Percentiles rank a stretch among this genome's conserved stretches.
Evolutionary conservation across 176 grass and related monocot genomes (phyloP).

Genomic region (Secale cereale): DNA sequence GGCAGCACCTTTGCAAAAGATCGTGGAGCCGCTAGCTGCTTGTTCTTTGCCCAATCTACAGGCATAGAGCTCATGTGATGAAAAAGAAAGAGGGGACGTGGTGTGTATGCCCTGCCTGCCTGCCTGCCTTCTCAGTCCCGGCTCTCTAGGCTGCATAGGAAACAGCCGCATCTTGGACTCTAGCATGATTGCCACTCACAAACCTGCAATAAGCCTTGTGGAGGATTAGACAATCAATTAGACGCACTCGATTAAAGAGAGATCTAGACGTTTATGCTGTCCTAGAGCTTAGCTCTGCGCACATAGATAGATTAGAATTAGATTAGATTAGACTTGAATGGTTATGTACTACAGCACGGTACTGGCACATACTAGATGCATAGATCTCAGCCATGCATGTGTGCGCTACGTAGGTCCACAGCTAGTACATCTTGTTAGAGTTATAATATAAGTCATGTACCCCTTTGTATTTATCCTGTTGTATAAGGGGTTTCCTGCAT

Average conservation of each 20-base stretch:
- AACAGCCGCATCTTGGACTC: constrained; percentile 56
- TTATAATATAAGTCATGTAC: too few species aligned
- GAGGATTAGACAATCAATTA: constrained; percentile 43
- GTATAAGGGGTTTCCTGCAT: too few species aligned
- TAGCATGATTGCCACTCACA: constrained; percentile 46
- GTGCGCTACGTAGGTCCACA: constrained; percentile 14
- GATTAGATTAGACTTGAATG: constrained; percentile 27
- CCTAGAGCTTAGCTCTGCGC: constrained; percentile 7
- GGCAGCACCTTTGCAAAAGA: constrained; percentile 35
- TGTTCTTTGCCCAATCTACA: constrained; percentile 26
- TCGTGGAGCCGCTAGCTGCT: constrained; percentile 40
- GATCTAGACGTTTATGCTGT: constrained; percentile 40
- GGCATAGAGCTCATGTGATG: constrained; percentile 44
- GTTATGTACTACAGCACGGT: neutral
- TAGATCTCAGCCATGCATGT: constrained; percentile 21
- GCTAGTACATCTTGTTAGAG: constrained; percentile 32
- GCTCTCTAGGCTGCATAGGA: constrained; percentile 47
- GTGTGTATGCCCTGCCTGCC: constrained; percentile 4
- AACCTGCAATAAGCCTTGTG: constrained; percentile 33
- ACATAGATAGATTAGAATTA: neutral
- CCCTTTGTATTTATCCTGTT: too few species aligned
- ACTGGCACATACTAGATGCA: constrained; percentile 2
- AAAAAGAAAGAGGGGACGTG: neutral
- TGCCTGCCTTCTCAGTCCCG: constrained; percentile 12
- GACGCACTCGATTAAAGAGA: constrained; percentile 55